A percentile compares a stretch with the other conserved stretches of the same genome.
Conservation (phyloP, 2,329 filamentous ascomycete genomes). For the Xylaria sp. region DNA sequence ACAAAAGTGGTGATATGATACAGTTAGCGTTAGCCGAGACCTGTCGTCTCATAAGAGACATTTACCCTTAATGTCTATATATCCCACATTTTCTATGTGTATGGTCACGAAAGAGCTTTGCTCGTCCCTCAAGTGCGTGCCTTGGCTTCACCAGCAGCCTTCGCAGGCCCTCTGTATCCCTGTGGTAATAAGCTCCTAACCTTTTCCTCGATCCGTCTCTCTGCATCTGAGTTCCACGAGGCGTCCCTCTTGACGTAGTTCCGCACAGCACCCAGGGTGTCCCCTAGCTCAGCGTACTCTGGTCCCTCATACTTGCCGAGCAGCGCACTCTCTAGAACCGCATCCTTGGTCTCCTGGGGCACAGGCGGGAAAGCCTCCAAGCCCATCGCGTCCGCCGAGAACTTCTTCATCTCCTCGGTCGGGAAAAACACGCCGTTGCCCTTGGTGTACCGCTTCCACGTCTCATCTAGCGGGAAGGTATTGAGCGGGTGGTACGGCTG, state of each 20-base stretch:
- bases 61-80: constrained; percentile 2
- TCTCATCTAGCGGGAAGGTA: constrained; percentile 40
- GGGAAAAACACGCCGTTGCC: constrained; percentile 55
- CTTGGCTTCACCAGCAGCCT: constrained; percentile 13
- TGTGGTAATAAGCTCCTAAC: constrained; percentile 43
- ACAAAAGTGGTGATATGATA: constrained; percentile 41
- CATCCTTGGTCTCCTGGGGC: constrained; percentile 42
- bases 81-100: constrained; percentile 3
- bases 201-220: constrained; percentile 46
- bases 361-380: constrained; percentile 35
- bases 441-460: constrained; percentile 41
- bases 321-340: constrained; percentile 53
- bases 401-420: constrained; percentile 49
- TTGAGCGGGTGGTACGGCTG: constrained; percentile 47
- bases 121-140: constrained; percentile 31
- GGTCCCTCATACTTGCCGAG: constrained; percentile 53
- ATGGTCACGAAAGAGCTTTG: background rate
- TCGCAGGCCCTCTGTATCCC: constrained; percentile 6
- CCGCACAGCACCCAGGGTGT: constrained; percentile 48
- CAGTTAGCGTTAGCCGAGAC: constrained; percentile 32
- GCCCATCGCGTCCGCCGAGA: constrained; percentile 39
- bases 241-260: constrained; percentile 53
- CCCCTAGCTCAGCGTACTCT: constrained; percentile 44
- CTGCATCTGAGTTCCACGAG: constrained; percentile 46
- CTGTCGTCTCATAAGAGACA: background rate